phyloP scores from a whole-genome alignment of 768 basidiomycete genomes.

The Chiua virens region DNA sequence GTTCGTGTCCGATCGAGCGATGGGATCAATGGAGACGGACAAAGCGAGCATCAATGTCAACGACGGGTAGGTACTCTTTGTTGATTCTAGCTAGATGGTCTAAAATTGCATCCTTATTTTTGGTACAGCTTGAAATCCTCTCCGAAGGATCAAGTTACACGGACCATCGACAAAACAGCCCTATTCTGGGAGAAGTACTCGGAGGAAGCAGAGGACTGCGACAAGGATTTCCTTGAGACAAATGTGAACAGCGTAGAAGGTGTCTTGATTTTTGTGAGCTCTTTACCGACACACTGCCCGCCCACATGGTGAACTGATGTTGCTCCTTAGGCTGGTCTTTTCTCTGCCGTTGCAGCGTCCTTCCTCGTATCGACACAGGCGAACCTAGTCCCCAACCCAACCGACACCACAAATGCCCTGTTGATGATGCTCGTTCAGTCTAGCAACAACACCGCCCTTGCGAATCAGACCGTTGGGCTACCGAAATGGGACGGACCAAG shows the following conservation, averaged over 20 bases:
- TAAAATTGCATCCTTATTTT: not conserved
- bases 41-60: too few species aligned
- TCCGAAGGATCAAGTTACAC: not conserved
- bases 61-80: too few species aligned
- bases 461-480: not conserved
- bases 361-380: constrained; percentile 40
- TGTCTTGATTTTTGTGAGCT: constrained; percentile 1
- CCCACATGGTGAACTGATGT: not conserved
- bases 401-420: constrained; percentile 26
- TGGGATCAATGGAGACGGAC: too few species aligned
- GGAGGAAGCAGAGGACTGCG: not conserved
- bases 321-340: constrained; percentile 38
- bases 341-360: constrained; percentile 39
- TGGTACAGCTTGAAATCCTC: not conserved
- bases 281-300: not conserved
- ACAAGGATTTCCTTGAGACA: not conserved
- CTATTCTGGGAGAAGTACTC: constrained; percentile 1
- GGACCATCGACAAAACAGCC: not conserved
- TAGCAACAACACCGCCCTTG: constrained; percentile 11
- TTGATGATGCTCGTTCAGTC: constrained; percentile 21
- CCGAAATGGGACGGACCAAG: constrained; percentile 21
- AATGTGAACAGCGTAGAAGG: not conserved
- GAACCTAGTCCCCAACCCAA: constrained; percentile 31
- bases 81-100: not conserved
- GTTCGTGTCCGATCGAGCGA: too few species aligned